phyloP scores from a whole-genome alignment of 1,284 basidiomycete species.

The Ganoderma lucidum region DNA sequence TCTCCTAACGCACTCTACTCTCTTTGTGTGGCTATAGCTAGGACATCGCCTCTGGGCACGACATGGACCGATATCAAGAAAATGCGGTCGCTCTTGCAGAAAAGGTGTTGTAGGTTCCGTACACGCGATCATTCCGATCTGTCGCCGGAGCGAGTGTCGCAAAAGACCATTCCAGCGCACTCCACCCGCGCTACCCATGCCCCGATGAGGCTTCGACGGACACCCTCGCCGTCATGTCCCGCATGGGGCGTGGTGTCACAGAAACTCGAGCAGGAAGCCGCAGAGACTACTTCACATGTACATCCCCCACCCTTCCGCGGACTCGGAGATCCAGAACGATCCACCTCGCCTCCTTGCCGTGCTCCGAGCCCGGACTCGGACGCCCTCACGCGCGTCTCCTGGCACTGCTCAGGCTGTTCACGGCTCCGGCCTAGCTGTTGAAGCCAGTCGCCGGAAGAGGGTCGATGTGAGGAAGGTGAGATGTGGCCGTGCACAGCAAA shows the following conservation, averaged over 20 bases:
- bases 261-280: neutral
- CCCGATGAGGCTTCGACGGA: neutral
- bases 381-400: neutral
- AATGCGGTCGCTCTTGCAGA: too few relatives aligned
- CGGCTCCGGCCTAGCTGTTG: neutral
- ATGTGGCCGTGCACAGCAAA: neutral
- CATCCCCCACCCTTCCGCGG: neutral
- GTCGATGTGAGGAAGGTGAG: neutral
- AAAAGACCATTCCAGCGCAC: neutral
- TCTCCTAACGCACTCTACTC: neutral
- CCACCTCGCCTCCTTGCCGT: neutral
- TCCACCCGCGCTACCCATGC: neutral
- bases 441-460: neutral
- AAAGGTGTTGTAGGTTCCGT: neutral
- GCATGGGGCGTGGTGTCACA: slow-evolving; percentile 1
- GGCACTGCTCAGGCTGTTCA: neutral
- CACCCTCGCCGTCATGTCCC: neutral
- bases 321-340: neutral
- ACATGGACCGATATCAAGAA: too few relatives aligned
- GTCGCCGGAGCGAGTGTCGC: neutral
- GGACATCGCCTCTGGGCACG: neutral
- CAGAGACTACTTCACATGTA: neutral
- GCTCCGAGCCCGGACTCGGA: neutral
- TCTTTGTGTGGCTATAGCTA: neutral
- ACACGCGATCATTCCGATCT: neutral